Percentiles rank a stretch among this genome's conserved stretches.
phyloP scores from a whole-genome alignment of 2,329 filamentous ascomycete genomes.

The Penicillium sp. region DNA sequence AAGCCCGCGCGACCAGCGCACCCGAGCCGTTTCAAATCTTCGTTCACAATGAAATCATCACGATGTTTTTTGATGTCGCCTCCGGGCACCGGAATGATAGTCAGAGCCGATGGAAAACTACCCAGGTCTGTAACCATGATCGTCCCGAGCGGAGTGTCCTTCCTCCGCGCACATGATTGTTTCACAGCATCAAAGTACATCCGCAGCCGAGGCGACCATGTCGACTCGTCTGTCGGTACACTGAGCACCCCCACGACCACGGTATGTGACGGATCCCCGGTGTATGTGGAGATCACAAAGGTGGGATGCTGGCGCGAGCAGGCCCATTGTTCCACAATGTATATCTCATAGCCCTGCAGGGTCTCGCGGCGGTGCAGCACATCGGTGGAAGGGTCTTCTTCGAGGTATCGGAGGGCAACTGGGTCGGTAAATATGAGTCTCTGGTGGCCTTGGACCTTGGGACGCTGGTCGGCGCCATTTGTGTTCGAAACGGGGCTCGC shows the following conservation, averaged over 20 bases:
- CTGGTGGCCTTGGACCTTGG: conserved; percentile 48
- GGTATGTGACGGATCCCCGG: conserved; percentile 76
- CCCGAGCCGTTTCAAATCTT: conserved; percentile 86
- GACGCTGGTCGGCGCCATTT: conserved; percentile 17
- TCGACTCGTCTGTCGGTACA: conserved; percentile 75
- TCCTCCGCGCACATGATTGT: conserved; percentile 80
- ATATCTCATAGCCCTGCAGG: conserved; percentile 85
- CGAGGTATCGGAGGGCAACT: conserved; percentile 72
- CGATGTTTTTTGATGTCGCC: conserved; percentile 81
- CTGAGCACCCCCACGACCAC: conserved; percentile 79
- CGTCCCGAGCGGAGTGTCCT: conserved; percentile 78
- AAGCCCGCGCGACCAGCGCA: conserved; percentile 89
- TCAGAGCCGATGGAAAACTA: conserved; percentile 86
- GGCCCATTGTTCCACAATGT: conserved; percentile 96
- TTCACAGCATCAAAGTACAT: conserved; percentile 85
- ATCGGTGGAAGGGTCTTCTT: conserved; percentile 76
- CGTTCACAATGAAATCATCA: conserved; percentile 88
- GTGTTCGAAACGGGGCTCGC: conserved; percentile 24
- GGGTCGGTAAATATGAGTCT: conserved; percentile 67
- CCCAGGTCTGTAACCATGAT: conserved; percentile 94
- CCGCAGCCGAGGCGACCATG: conserved; percentile 77
- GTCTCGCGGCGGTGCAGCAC: conserved; percentile 71
- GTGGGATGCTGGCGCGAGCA: conserved; percentile 89
- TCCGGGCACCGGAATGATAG: conserved; percentile 85
- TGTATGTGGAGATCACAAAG: conserved; percentile 89